Evolutionary conservation across 352 stramenopile species (phyloP).

Genomic region (Elongisporangium senticosum): DNA sequence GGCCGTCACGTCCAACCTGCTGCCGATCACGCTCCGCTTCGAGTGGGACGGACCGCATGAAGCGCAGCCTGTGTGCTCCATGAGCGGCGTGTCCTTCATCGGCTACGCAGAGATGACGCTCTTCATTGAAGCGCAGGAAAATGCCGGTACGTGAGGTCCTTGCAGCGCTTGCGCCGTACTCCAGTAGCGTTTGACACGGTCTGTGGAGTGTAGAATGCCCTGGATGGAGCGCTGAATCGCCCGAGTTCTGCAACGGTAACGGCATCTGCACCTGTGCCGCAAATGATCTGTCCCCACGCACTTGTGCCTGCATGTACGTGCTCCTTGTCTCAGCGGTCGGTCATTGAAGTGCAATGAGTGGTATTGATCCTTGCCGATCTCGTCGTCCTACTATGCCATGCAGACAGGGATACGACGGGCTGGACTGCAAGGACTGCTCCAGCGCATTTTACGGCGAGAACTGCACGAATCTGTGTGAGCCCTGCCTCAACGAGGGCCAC

Average conservation of each 20-base stretch:
- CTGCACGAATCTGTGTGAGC: conserved; percentile 56
- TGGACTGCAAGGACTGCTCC: conserved; percentile 65
- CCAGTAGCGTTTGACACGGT: conserved; percentile 2
- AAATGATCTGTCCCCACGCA: conserved; percentile 53
- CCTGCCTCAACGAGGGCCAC: conserved; percentile 67
- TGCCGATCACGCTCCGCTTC: conserved; percentile 50
- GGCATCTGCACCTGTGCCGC: conserved; percentile 63
- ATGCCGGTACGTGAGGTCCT: conserved; percentile 34
- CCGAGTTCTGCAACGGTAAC: conserved; percentile 50
- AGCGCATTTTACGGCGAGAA: conserved; percentile 45
- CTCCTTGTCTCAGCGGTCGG: conserved; percentile 3
- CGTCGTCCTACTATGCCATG: background rate
- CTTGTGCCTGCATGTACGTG: conserved; percentile 67
- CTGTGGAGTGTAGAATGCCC: conserved; percentile 40
- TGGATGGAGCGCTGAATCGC: conserved; percentile 55
- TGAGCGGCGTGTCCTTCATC: conserved; percentile 66
- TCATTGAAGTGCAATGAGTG: conserved; percentile 4
- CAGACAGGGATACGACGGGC: conserved; percentile 57
- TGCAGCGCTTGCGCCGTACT: background rate
- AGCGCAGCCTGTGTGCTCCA: conserved; percentile 59
- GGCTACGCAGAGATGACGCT: conserved; percentile 76
- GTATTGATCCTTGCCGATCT: conserved; percentile 9
- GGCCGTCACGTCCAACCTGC: conserved; percentile 30
- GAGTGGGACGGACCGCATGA: conserved; percentile 57
- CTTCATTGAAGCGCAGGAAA: conserved; percentile 78